Percentiles rank a stretch among this genome's conserved stretches.
phyloP scores from a whole-genome alignment of 2,329 filamentous ascomycete species.

The Colletotrichum orbiculare region DNA sequence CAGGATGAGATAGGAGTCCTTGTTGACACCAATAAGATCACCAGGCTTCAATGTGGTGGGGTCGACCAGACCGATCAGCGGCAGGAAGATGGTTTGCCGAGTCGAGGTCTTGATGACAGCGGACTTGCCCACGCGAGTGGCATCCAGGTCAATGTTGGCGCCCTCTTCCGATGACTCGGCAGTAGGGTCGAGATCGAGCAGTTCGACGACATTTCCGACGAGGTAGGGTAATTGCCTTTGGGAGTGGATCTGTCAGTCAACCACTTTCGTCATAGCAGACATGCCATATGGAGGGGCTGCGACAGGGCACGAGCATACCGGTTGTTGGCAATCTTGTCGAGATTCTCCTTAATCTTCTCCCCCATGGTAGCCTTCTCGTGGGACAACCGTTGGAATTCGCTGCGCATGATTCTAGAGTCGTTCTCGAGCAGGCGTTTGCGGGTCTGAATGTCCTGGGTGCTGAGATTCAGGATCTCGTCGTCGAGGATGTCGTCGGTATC shows the following conservation, averaged over 20 bases:
- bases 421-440: slow-evolving; percentile 94
- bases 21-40: slow-evolving; percentile 98
- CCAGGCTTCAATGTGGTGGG: slow-evolving; percentile 94
- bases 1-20: slow-evolving; percentile 97
- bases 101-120: slow-evolving; percentile 99
- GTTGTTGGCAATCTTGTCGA: slow-evolving; percentile 99
- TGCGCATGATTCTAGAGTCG: slow-evolving; percentile 98
- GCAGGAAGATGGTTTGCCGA: slow-evolving; percentile 97
- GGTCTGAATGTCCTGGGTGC: slow-evolving; percentile 94
- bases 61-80: slow-evolving; percentile 95
- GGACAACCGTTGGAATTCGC: slow-evolving; percentile 91
- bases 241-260: slow-evolving; percentile 36
- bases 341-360: slow-evolving; percentile 99
- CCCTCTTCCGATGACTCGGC: slow-evolving; percentile 97
- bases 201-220: slow-evolving; percentile 97
- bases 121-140: slow-evolving; percentile 95
- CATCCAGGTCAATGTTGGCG: slow-evolving; percentile 97
- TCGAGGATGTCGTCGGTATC: slow-evolving; percentile 87
- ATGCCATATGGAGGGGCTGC: slow-evolving; percentile 39
- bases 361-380: slow-evolving; percentile 97
- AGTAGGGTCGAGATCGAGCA: slow-evolving; percentile 94
- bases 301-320: slow-evolving; percentile 64
- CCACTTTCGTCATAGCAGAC: slow-evolving; percentile 11
- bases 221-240: slow-evolving; percentile 96
- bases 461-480: slow-evolving; percentile 91